Evolutionary conservation across 2,329 filamentous ascomycete genomes (phyloP), one percentile per base, ranked within the genome.

Genomic region (Penicillium italicum): DNA sequence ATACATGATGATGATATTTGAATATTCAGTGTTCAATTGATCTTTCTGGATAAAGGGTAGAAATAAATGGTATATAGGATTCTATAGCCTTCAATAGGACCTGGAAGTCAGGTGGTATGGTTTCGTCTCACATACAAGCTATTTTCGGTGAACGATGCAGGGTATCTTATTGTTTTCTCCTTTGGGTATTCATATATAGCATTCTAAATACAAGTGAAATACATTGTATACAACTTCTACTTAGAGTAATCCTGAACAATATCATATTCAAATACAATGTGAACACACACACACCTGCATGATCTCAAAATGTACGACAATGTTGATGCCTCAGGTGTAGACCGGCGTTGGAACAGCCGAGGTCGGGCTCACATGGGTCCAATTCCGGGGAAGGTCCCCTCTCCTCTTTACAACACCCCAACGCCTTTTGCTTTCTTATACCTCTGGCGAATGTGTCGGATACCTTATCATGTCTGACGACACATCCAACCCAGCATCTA

Each of bases 401-500:
- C 42, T 47, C 47, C 49, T 53, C 42, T 37, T 50, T 22, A 28
- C 46, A 51, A 45, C 18, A 38, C 28, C 30, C 43, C 18, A n/a
- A 22, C 18, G 26, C 41, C 22, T 45, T 45, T 40, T 24, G 6
- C 30, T 42, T 36, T 42, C 38, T 46, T 26, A 34, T 20, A 45
- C 12, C 16, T 37, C 22, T 44, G 33, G 31, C 34, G 9, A 42
- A 30, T 28, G 30, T 28, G 14, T 12, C 31, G 47, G 14, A 38
- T 5, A 41, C 9, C 18, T 30, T 37, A 65, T 20, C 22, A 76
- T 76, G 74, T 61, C 72, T 30, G 70, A 71, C 54, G 58, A 65
- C 5, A 60, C 67, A 34, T 56, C 67, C n/a, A 76, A 73, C 53
- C 43, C 57, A 7, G 51, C 67, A 12, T 69, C 72, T 11, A 76